Base-by-base conservation (phyloP, 2,329 filamentous ascomycete species). In the Clonostachys rhizophaga region DNA sequence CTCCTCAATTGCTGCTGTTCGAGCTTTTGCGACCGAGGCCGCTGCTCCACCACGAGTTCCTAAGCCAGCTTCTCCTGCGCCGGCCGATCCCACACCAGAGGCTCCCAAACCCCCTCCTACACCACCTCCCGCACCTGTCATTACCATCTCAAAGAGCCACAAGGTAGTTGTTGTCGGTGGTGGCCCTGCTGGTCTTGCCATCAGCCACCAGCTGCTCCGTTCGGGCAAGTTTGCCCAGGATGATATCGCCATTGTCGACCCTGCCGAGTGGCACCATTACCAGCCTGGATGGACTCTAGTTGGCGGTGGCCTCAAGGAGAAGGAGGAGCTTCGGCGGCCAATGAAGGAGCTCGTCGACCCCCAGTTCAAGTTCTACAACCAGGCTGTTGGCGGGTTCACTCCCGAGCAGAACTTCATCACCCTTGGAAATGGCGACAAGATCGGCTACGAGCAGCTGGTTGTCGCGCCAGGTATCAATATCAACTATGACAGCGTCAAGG, bases 231-330 rank as follows among this genome's bases (percentile, higher is more conserved):
- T 85, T 55, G 53, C 62, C 0, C 65, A 71, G 40, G 69, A 80
- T 34, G 83, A 86, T 49, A 84, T 87, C 50, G 83, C 83, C 30
- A 55, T 87, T 24, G 65, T 86, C 40, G 83, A 87, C 52, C 83
- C 83, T 0, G 74, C 83, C 1, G 58, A 66, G 52, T 83, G 73
- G 71, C 83, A 87, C 58, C 73, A 87, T 64, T 87, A 86, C 59
- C 83, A 87, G 60, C 81, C 83, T 1, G 83, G 83, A 46, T 87
- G 83, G 83, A 86, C 83, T 3, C 69, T 87, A 2, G 83, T 86
- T 4, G 83, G 83, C 40, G 82, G 79, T 35, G 83, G 83, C 5
- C 69, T 86, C 36, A 86, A 86, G 62, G 74, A 69, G 41, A 82
- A 81, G 57, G 68, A 83, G 51, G 73, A 83, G 20, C 63, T 86